Conservation (phyloP, 148 eudicot species). For the Rhododendron ferrugineum region DNA sequence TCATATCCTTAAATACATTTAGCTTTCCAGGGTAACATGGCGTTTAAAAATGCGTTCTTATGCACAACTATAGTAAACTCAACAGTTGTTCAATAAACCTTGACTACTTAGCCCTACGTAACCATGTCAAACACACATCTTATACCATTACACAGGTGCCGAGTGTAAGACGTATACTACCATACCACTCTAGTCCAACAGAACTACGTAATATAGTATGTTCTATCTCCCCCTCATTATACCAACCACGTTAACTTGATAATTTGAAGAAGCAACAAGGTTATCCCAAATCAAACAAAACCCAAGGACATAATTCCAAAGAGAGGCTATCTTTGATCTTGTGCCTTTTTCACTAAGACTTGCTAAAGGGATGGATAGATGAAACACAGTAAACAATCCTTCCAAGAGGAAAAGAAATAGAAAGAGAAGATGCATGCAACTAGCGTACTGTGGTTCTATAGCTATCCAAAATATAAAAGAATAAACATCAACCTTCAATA, state of each 20-base stretch:
- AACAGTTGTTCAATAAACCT: not conserved
- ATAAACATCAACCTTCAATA: slow-evolving; percentile 51
- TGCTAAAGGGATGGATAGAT: not conserved
- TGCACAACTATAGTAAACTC: not conserved
- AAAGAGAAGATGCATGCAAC: not conserved
- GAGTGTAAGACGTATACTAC: not conserved
- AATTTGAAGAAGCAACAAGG: not conserved
- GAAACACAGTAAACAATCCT: not conserved
- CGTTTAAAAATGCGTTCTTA: not conserved
- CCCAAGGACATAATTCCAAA: not conserved
- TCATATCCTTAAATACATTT: not conserved
- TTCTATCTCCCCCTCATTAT: not conserved
- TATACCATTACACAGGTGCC: not conserved
- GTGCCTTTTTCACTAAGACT: not conserved
- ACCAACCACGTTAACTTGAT: not conserved
- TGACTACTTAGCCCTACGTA: not conserved
- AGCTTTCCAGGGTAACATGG: not conserved
- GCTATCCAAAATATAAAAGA: not conserved
- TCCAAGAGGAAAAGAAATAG: not conserved
- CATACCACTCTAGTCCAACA: not conserved
- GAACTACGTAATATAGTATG: not conserved
- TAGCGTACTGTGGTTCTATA: not conserved
- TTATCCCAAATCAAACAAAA: slow-evolving; percentile 2
- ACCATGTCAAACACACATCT: not conserved
- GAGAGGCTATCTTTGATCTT: not conserved